phyloP scores from a whole-genome alignment of 208 protist genomes.

The Acanthamoeba royreba region DNA sequence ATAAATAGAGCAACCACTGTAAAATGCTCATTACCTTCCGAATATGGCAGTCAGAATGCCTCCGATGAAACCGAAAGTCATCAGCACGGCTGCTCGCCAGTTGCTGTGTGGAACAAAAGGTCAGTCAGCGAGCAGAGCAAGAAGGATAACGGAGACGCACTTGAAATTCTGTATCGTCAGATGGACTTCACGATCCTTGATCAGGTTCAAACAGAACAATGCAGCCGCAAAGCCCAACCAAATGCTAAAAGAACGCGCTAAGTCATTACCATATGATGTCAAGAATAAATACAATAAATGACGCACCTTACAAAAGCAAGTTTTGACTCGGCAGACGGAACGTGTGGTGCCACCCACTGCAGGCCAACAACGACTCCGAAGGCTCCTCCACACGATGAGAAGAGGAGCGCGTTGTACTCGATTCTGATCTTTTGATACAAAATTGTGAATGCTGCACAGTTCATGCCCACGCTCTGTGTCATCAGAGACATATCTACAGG shows the following conservation, averaged over 20 bases:
- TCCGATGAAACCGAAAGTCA: slow-evolving; percentile 37
- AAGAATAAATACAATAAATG: neutral
- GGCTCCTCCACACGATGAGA: slow-evolving; percentile 1
- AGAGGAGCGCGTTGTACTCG: slow-evolving; percentile 20
- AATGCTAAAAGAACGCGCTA: neutral
- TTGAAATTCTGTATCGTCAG: neutral
- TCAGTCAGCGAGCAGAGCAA: no score
- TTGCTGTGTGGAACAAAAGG: neutral
- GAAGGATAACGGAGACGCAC: neutral
- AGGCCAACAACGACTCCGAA: slow-evolving; percentile 7
- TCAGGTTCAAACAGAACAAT: slow-evolving; percentile 8
- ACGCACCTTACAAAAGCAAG: neutral
- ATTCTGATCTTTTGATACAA: slow-evolving; percentile 39
- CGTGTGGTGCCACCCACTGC: neutral
- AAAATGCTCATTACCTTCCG: no score
- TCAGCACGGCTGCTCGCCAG: neutral
- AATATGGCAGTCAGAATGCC: slow-evolving; percentile 41
- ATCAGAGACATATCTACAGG: slow-evolving; percentile 51
- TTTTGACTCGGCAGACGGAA: neutral
- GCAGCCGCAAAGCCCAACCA: neutral
- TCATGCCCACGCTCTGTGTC: slow-evolving; percentile 59
- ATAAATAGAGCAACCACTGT: no score
- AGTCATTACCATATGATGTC: neutral
- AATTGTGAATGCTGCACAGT: slow-evolving; percentile 46
- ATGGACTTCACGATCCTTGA: slow-evolving; percentile 33